Evolutionary conservation across 2,329 filamentous ascomycete genomes (phyloP).

Genomic region (Nigrospora oryzae): DNA sequence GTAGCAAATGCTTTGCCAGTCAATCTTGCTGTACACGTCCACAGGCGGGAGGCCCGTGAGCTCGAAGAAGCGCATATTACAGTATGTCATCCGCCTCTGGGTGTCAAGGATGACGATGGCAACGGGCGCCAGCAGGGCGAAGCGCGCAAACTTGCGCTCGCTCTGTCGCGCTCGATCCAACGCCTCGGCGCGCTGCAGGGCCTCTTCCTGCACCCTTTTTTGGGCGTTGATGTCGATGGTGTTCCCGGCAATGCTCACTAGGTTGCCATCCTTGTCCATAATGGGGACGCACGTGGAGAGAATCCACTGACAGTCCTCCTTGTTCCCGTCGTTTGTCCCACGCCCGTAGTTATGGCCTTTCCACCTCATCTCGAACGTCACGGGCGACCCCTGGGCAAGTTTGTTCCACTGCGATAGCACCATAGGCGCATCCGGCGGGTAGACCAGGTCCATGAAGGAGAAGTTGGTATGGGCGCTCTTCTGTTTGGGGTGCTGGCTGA

Average conservation of each 20-base stretch:
- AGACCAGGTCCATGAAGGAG: slow-evolving; percentile 5
- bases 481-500: slow-evolving; percentile 1
- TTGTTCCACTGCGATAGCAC: slow-evolving; percentile 4
- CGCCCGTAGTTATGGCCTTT: background rate
- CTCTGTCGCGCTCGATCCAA: slow-evolving; percentile 49
- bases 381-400: background rate
- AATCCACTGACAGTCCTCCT: slow-evolving; percentile 2
- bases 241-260: slow-evolving; percentile 4
- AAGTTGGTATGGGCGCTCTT: background rate
- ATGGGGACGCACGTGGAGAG: slow-evolving; percentile 4
- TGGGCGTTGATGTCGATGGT: slow-evolving; percentile 5
- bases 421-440: slow-evolving; percentile 2
- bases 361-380: slow-evolving; percentile 7
- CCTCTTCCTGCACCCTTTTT: slow-evolving; percentile 3
- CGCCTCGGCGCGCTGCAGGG: slow-evolving; percentile 4
- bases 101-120: slow-evolving; percentile 79
- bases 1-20: slow-evolving; percentile 65
- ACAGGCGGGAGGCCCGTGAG: slow-evolving; percentile 57
- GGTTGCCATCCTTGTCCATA: slow-evolving; percentile 1
- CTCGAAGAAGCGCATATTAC: slow-evolving; percentile 71
- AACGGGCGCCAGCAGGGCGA: slow-evolving; percentile 77
- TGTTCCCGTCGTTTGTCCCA: background rate
- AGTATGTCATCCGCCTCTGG: slow-evolving; percentile 63
- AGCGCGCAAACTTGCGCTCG: slow-evolving; percentile 72
- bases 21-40: slow-evolving; percentile 46